A percentile compares a stretch with the other conserved stretches of the same genome.
Conservation (phyloP, 345 rosid species). For the Corchorus capsularis region DNA sequence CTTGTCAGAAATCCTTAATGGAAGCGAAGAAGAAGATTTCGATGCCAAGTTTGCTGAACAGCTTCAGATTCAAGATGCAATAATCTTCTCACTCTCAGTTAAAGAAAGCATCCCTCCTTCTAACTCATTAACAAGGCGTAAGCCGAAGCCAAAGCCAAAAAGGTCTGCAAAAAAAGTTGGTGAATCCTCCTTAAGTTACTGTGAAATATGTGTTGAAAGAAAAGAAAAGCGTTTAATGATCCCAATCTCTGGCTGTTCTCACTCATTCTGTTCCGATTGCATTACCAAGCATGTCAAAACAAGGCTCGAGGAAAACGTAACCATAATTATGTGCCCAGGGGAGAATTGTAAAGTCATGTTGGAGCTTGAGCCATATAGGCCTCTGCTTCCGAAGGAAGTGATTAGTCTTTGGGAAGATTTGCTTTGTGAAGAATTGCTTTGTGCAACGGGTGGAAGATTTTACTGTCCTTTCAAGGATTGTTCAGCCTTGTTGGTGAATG, state of each 20-base stretch:
- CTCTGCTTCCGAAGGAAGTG: slow-evolving; percentile 29
- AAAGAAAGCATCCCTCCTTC: background rate
- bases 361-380: slow-evolving; percentile 31
- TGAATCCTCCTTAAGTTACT: slow-evolving; percentile 37
- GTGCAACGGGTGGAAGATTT: slow-evolving; percentile 12
- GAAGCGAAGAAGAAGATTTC: background rate
- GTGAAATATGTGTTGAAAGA: slow-evolving; percentile 44
- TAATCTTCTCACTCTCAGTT: background rate
- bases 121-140: no score
- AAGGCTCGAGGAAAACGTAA: slow-evolving; percentile 10
- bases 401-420: slow-evolving; percentile 40
- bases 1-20: background rate
- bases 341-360: slow-evolving; percentile 29
- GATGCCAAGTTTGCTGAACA: slow-evolving; percentile 11
- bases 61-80: slow-evolving; percentile 5
- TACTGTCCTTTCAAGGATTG: slow-evolving; percentile 60
- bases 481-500: slow-evolving; percentile 39
- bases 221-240: slow-evolving; percentile 29
- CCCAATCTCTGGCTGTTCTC: slow-evolving; percentile 28
- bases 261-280: slow-evolving; percentile 41
- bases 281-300: slow-evolving; percentile 32
- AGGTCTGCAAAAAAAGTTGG: slow-evolving; percentile 16
- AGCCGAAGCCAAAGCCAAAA: background rate
- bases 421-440: slow-evolving; percentile 29
- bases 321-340: slow-evolving; percentile 36